phyloP scores from a whole-genome alignment of 805 yeast genomes.

The Candida sanyiensis region DNA sequence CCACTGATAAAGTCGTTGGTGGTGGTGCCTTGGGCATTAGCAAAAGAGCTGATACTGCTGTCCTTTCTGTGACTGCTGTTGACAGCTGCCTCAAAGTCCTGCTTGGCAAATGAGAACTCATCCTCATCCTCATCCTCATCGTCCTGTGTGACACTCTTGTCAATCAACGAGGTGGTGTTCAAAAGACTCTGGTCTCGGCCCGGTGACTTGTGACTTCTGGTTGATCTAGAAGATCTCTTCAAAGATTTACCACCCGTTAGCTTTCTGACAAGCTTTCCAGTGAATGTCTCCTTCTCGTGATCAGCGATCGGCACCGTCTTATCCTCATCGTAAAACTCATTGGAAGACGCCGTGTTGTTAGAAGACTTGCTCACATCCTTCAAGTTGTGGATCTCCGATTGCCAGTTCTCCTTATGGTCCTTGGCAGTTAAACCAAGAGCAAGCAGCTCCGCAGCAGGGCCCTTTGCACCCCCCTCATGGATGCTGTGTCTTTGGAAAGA shows the following conservation, averaged over 20 bases:
- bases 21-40: constrained; percentile 14
- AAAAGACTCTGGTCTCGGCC: constrained; percentile 13
- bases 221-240: constrained; percentile 12
- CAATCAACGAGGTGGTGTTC: no score
- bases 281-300: constrained; percentile 32
- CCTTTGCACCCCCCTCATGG: constrained; percentile 24
- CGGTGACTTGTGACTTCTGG: constrained; percentile 15
- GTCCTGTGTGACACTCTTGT: constrained; percentile 9
- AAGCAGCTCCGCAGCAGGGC: constrained; percentile 45
- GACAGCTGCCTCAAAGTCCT: constrained; percentile 5
- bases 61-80: constrained; percentile 14
- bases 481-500: constrained; percentile 60
- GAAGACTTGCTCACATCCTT: constrained; percentile 15
- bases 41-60: constrained; percentile 19
- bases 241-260: constrained; percentile 31
- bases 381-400: constrained; percentile 38
- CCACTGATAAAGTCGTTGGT: constrained; percentile 20
- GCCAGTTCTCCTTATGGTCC: constrained; percentile 75
- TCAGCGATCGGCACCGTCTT: constrained; percentile 29
- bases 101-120: constrained; percentile 9
- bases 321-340: constrained; percentile 22
- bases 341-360: constrained; percentile 14
- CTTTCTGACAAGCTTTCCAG: constrained; percentile 38
- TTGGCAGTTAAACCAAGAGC: constrained; percentile 82
- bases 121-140: constrained; percentile 7